Base-by-base conservation (phyloP, 306 rosid genomes). In the Ceratonia siliqua region DNA sequence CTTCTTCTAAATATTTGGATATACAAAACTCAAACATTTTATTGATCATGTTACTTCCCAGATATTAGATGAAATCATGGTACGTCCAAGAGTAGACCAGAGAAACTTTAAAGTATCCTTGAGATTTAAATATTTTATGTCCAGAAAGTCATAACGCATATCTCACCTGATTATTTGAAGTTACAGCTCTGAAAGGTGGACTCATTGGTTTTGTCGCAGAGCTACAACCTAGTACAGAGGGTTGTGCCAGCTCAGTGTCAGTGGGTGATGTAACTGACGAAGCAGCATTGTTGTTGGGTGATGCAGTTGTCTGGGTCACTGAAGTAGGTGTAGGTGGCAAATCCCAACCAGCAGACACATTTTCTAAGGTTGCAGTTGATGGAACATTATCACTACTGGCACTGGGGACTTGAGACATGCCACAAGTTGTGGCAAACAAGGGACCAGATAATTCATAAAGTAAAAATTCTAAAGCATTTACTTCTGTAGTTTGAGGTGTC, bases 361-460 rank as follows among this genome's bases (percentile, higher is more conserved):
- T 72, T 61, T 79, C 83, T 81, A 24, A 41, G 0, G 71, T 77
- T 45, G 68, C 22, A 32, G 74, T 56, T 77, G 88, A 72, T 22
- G 73, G 74, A 75, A 65, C 71, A 67, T 30, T 76, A 15, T 8
- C 68, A 55, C 55, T 68, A n/a, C 18, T 21, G 64, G 55, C 70
- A n/a, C 18, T 21, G 64, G 84, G 67, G 28, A 70, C 75, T 72
- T 71, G 79, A 72, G 75, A 32, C 58, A 25, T 20, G 42, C 28
- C 84, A 30, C 70, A 35, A 32, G 58, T 73, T 2, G 57, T 70
- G 46, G 81, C 57, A 75, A 52, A 5, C 42, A 84, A 69, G 43
- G 94, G 89, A 25, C 78, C 81, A 27, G 92, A 83, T 78, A 88
- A 81, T 46, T 81, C 96, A 25, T 80, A 59, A 59, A 94, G 83